Conservation (phyloP, 345 rosid species). For the Pistacia integerrima region DNA sequence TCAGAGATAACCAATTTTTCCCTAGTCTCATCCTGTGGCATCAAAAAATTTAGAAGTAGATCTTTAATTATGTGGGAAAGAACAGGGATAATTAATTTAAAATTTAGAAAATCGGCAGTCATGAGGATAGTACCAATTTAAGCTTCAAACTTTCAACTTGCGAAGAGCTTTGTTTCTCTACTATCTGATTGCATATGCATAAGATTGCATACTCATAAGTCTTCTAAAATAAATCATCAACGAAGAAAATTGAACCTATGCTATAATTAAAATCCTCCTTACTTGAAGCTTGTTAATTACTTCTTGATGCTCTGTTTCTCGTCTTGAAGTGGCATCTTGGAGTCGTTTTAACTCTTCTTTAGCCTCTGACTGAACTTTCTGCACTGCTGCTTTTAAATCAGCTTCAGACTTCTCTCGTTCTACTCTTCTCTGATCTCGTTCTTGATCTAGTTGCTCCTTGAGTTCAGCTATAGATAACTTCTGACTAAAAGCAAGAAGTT, state of each 20-base stretch:
- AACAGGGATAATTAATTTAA: neutral
- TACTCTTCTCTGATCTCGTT: slow-evolving; percentile 77
- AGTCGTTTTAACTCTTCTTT: slow-evolving; percentile 69
- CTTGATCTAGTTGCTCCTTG: slow-evolving; percentile 74
- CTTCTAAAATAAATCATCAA: slow-evolving; percentile 16
- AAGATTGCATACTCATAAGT: slow-evolving; percentile 18
- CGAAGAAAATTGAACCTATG: slow-evolving; percentile 9
- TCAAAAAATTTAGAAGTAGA: slow-evolving; percentile 17
- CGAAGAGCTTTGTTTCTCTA: slow-evolving; percentile 73
- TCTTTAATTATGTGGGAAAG: slow-evolving; percentile 3
- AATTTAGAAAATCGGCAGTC: neutral
- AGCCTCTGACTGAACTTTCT: slow-evolving; percentile 73
- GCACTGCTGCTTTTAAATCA: slow-evolving; percentile 77
- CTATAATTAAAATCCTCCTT: slow-evolving; percentile 16
- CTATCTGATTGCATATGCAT: slow-evolving; percentile 52
- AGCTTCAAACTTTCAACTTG: slow-evolving; percentile 77
- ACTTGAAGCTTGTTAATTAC: slow-evolving; percentile 89
- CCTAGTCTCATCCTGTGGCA: slow-evolving; percentile 80
- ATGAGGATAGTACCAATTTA: slow-evolving; percentile 59
- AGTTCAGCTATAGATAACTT: slow-evolving; percentile 76
- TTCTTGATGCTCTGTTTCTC: slow-evolving; percentile 77
- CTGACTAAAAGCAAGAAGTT: slow-evolving; percentile 59
- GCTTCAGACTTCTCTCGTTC: slow-evolving; percentile 73
- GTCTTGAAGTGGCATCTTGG: slow-evolving; percentile 62
- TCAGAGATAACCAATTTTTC: slow-evolving; percentile 81